Conservation (phyloP, 2,329 filamentous ascomycete species). For the Paecilomyces sp. region DNA sequence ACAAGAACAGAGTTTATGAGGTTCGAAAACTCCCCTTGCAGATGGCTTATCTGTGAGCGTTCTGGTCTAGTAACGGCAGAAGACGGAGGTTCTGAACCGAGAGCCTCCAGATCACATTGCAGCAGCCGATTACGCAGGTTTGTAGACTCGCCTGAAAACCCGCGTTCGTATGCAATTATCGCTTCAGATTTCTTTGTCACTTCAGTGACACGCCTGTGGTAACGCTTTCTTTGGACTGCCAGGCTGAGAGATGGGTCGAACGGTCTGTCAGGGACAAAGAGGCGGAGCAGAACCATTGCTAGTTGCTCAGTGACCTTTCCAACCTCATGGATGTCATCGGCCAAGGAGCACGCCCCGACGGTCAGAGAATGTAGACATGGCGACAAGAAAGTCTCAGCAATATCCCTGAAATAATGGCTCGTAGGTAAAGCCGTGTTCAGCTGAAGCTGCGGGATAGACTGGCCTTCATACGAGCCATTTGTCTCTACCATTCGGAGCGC, state of each 20-base stretch:
- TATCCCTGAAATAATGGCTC: constrained; percentile 29
- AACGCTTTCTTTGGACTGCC: constrained; percentile 56
- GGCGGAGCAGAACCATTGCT: constrained; percentile 62
- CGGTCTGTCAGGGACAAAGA: constrained; percentile 79
- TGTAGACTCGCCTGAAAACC: constrained; percentile 60
- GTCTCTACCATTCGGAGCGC: constrained; percentile 18
- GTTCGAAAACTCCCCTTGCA: constrained; percentile 80
- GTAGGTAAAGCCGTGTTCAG: constrained; percentile 14
- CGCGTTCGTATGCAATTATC: constrained; percentile 57
- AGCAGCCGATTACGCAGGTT: constrained; percentile 61
- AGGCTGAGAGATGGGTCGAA: constrained; percentile 68
- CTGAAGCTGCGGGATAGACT: constrained; percentile 7
- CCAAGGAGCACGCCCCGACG: constrained; percentile 5
- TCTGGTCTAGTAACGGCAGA: constrained; percentile 66
- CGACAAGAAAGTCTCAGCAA: constrained; percentile 22
- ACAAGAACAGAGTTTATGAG: constrained; percentile 59
- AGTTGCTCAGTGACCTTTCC: constrained; percentile 69
- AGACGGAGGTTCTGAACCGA: constrained; percentile 61
- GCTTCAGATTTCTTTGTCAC: constrained; percentile 53
- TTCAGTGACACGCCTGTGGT: constrained; percentile 49
- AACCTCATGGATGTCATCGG: constrained; percentile 25
- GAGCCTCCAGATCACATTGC: constrained; percentile 51
- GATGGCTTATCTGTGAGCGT: constrained; percentile 57
- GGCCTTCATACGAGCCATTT: constrained; percentile 10
- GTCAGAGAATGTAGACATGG: constrained; percentile 19